Evolutionary conservation across 805 yeast genomes (phyloP).

Genomic region (Wilhelminamyces savonicus): DNA sequence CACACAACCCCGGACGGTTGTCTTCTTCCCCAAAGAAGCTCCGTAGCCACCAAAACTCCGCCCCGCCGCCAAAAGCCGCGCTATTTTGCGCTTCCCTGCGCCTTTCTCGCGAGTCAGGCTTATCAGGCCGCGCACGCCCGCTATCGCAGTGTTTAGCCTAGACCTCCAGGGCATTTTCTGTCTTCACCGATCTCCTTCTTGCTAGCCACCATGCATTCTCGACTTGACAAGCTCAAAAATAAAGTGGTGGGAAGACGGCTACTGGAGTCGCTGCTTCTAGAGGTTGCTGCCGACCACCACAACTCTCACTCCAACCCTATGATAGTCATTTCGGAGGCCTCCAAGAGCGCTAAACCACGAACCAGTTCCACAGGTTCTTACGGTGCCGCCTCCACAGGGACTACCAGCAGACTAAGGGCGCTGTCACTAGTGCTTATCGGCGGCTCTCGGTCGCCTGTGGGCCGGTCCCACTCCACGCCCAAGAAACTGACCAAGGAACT

Average conservation of each 20-base stretch:
- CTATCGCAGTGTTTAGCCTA: too few species aligned
- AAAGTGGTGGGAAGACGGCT: constrained; percentile 21
- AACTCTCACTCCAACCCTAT: constrained; percentile 16
- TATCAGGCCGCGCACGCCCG: too few species aligned
- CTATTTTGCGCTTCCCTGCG: too few species aligned
- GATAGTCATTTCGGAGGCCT: constrained; percentile 14
- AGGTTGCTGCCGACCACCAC: constrained; percentile 14
- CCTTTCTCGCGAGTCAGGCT: too few species aligned
- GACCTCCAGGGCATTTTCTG: background rate
- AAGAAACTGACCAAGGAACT: constrained; percentile 30
- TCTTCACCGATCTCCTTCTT: background rate
- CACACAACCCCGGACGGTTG: too few species aligned
- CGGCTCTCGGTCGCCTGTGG: background rate
- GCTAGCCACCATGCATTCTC: constrained; percentile 6
- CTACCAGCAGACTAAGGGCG: constrained; percentile 1
- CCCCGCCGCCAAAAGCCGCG: too few species aligned
- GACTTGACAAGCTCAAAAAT: constrained; percentile 20
- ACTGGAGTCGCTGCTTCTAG: constrained; percentile 18
- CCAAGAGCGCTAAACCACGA: too few species aligned
- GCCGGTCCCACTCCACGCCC: constrained; percentile 24
- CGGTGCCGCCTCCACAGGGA: constrained; percentile 5
- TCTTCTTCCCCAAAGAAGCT: too few species aligned
- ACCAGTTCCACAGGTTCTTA: background rate
- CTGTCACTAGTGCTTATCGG: constrained; percentile 1
- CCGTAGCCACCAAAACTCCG: too few species aligned